phyloP scores from a whole-genome alignment of 2,329 filamentous ascomycete species.

The Mycosphaerella sp. region DNA sequence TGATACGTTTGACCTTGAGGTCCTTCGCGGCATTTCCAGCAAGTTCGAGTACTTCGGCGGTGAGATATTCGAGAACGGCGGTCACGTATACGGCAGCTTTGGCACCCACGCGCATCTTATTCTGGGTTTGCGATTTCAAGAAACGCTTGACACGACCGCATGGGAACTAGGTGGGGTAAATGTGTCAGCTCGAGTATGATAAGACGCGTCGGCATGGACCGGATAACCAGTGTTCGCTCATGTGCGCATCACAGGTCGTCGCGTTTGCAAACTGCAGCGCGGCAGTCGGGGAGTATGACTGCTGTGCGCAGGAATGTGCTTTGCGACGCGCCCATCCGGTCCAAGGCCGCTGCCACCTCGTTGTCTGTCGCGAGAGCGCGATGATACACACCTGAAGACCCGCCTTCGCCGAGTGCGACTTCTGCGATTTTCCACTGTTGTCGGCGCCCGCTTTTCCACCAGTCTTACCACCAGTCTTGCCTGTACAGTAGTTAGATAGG shows the following conservation, averaged over 20 bases:
- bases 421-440: constrained; percentile 78
- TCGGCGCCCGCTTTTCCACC: constrained; percentile 68
- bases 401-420: constrained; percentile 87
- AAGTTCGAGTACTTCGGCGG: constrained; percentile 97
- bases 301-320: constrained; percentile 18
- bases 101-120: constrained; percentile 99
- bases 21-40: constrained; percentile 97
- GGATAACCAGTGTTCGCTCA: background rate
- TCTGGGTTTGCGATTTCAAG: constrained; percentile 97
- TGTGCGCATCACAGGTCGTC: background rate
- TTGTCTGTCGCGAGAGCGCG: background rate
- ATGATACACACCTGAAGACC: constrained; percentile 77
- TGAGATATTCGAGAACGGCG: constrained; percentile 96
- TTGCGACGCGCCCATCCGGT: constrained; percentile 26
- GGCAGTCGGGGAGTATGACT: constrained; percentile 4
- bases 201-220: constrained; percentile 3
- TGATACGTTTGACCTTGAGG: constrained; percentile 99
- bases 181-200: constrained; percentile 26
- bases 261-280: constrained; percentile 2
- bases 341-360: constrained; percentile 12
- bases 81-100: constrained; percentile 99
- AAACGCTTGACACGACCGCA: constrained; percentile 99
- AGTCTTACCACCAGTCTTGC: constrained; percentile 73
- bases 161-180: constrained; percentile 64
- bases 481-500: constrained; percentile 35